A percentile compares a stretch with the other conserved stretches of the same genome.
These are phyloP conservation scores for Petasospora fabianii DNA, from an alignment of 1,139 yeast species.

Conservation along the genomic window DNA sequence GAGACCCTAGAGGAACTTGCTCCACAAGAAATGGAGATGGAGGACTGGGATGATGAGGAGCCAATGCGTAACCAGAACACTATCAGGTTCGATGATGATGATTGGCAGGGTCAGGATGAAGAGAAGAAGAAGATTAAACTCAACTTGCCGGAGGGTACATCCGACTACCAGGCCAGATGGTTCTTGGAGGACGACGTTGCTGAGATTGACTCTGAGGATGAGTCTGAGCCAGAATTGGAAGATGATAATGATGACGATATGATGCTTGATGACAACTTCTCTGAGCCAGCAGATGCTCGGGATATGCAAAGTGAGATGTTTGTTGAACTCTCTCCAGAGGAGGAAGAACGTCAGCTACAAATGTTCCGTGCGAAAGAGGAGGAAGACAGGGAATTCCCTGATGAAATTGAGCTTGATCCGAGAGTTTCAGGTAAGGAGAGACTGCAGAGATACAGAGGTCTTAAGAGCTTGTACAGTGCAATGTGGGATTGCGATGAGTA, in stretches of 20 bases:
- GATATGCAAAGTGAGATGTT: slow-evolving; percentile 56
- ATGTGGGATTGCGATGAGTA: slow-evolving; percentile 86
- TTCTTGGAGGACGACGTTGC: slow-evolving; percentile 64
- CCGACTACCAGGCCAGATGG: slow-evolving; percentile 95
- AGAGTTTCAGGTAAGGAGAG: slow-evolving; percentile 70
- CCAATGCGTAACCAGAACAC: slow-evolving; percentile 47
- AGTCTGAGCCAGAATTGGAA: slow-evolving; percentile 29
- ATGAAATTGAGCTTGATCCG: slow-evolving; percentile 85
- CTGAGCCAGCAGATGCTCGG: slow-evolving; percentile 41
- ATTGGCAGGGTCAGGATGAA: slow-evolving; percentile 19
- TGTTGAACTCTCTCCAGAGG: slow-evolving; percentile 75
- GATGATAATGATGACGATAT: slow-evolving; percentile 35
- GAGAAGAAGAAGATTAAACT: slow-evolving; percentile 36
- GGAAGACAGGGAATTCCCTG: slow-evolving; percentile 93
- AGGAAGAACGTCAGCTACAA: slow-evolving; percentile 73
- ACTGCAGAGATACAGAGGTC: slow-evolving; percentile 76
- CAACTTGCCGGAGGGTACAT: slow-evolving; percentile 80
- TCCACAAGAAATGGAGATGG: slow-evolving; percentile 56
- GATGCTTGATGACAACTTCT: slow-evolving; percentile 31
- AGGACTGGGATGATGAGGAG: slow-evolving; percentile 42
- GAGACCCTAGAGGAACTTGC: slow-evolving; percentile 68
- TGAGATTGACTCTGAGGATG: slow-evolving; percentile 40
- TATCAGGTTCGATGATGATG: slow-evolving; percentile 59
- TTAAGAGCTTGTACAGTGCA: slow-evolving; percentile 74
- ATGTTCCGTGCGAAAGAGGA: slow-evolving; percentile 66